Conservation (phyloP, 495 filamentous ascomycete species). For the Rhypophila decipiens region DNA sequence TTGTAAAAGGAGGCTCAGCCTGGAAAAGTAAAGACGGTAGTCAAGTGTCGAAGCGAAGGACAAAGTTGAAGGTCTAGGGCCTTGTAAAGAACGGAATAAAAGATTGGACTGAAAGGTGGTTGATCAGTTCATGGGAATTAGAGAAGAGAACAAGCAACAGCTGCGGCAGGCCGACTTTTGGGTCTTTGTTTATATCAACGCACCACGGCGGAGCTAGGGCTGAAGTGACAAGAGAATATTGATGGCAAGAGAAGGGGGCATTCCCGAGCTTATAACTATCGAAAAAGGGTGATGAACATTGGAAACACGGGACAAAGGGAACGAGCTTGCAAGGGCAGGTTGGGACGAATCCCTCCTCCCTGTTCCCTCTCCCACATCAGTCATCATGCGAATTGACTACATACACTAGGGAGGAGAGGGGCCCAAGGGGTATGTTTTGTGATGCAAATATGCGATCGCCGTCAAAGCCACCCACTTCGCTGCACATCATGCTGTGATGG, state of each 20-base stretch:
- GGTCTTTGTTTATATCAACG: background rate
- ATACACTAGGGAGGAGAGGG: background rate
- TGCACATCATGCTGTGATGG: slow-evolving; percentile 1
- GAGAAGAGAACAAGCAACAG: background rate
- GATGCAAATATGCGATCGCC: slow-evolving; percentile 3
- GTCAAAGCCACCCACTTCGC: background rate
- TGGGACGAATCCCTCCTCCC: too few relatives aligned
- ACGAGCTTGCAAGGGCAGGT: background rate
- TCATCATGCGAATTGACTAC: too few relatives aligned
- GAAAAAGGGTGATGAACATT: background rate
- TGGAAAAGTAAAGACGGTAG: slow-evolving; percentile 8
- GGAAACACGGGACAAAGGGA: background rate
- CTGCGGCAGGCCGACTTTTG: background rate
- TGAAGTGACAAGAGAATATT: background rate
- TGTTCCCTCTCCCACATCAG: too few relatives aligned
- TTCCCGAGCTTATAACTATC: background rate
- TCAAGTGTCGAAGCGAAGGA: too few relatives aligned
- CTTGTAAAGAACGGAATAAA: too few relatives aligned
- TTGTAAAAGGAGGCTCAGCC: background rate
- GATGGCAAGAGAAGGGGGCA: too few relatives aligned
- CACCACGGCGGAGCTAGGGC: slow-evolving; percentile 1
- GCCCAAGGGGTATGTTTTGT: background rate
- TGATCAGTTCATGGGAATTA: background rate
- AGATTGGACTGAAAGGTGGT: too few relatives aligned
- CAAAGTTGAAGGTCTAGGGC: background rate